phyloP scores from a whole-genome alignment of 331 rosid genomes.

The Rosa hybrid region DNA sequence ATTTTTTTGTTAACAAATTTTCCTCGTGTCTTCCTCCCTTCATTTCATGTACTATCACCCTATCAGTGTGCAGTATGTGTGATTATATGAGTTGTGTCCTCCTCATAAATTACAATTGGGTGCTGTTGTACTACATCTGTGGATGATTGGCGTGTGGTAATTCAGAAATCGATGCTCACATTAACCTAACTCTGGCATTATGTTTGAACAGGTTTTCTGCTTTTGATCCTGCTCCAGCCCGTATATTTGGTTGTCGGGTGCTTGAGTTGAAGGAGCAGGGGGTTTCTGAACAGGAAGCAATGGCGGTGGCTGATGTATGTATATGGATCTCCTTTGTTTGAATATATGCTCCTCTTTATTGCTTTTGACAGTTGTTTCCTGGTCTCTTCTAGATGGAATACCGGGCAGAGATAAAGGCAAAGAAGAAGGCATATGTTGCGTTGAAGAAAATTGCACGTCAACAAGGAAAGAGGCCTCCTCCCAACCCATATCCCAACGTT shows the following conservation, averaged over 20 bases:
- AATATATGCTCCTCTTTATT: conserved; percentile 11
- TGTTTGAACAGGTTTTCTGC: conserved; percentile 61
- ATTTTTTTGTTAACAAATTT: neutral
- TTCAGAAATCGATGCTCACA: neutral
- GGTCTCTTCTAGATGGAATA: conserved; percentile 62
- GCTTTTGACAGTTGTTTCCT: conserved; percentile 17
- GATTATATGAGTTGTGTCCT: neutral
- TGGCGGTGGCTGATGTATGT: conserved; percentile 81
- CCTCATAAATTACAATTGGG: neutral
- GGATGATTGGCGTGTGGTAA: neutral
- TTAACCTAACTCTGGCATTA: conserved; percentile 14
- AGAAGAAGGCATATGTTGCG: conserved; percentile 70
- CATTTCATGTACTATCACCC: neutral
- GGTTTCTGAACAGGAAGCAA: conserved; percentile 70
- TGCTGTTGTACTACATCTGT: neutral
- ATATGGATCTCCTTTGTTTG: neutral
- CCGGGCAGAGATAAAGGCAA: conserved; percentile 58
- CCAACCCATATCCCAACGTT: conserved; percentile 81
- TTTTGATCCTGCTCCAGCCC: conserved; percentile 79
- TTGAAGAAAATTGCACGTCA: conserved; percentile 69
- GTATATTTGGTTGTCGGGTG: conserved; percentile 66
- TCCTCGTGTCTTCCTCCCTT: neutral
- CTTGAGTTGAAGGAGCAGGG: conserved; percentile 79
- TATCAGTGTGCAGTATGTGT: neutral
- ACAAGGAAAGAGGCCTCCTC: conserved; percentile 80